Evolutionary conservation across 192 early-diverging fungal species (phyloP).

Genomic region (Gorgonomyces haynaldii): DNA sequence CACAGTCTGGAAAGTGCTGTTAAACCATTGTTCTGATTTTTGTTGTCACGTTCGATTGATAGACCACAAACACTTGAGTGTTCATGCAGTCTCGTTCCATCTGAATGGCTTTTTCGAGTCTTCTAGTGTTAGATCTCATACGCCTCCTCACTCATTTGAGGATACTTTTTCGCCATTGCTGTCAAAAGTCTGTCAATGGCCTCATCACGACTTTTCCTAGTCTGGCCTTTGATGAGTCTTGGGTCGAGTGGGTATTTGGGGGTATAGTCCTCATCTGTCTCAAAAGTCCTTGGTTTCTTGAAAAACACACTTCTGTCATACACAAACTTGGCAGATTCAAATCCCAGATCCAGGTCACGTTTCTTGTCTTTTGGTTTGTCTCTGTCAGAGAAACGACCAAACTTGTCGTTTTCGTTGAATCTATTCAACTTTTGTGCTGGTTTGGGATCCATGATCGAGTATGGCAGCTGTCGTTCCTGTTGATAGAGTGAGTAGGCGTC

Average conservation of each 20-base stretch:
- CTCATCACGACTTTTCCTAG: neutral
- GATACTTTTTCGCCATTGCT: too few relatives aligned
- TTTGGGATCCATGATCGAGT: neutral
- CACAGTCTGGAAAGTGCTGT: constrained; percentile 15
- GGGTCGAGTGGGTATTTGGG: constrained; percentile 2
- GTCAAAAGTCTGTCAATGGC: too few relatives aligned
- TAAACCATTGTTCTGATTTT: too few relatives aligned
- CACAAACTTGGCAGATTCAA: neutral
- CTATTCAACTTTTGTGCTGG: neutral
- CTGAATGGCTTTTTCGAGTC: too few relatives aligned
- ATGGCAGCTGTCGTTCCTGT: neutral
- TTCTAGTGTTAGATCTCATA: too few relatives aligned
- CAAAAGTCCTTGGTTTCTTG: neutral
- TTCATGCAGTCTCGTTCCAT: too few relatives aligned
- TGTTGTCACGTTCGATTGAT: too few relatives aligned
- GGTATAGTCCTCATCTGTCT: neutral
- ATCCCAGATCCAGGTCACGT: neutral
- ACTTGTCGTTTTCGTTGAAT: neutral
- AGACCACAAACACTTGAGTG: too few relatives aligned
- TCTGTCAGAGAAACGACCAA: neutral
- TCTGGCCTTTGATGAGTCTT: neutral
- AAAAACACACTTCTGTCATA: neutral
- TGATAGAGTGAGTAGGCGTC: neutral
- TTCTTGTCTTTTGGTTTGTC: neutral
- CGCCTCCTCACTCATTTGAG: too few relatives aligned